Evolutionary conservation across 768 basidiomycete species (phyloP).

Genomic region (Auricularia sp.): DNA sequence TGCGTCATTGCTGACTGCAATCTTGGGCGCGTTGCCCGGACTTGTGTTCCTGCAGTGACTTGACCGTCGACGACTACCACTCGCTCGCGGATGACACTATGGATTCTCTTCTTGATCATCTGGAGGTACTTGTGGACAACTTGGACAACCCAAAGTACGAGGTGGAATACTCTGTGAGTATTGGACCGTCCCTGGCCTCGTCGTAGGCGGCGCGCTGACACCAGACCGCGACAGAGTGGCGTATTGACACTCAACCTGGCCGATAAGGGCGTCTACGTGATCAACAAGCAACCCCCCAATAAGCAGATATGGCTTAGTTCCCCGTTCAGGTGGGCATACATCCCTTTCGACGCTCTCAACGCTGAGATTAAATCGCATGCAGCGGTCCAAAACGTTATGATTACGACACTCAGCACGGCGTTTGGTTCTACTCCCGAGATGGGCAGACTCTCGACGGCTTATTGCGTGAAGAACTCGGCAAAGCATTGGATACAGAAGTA

Average conservation of each 20-base stretch:
- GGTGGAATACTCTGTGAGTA: conserved; percentile 79
- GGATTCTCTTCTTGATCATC: conserved; percentile 59
- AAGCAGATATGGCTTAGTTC: conserved; percentile 96
- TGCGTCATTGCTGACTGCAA: no score
- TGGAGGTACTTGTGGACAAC: conserved; percentile 65
- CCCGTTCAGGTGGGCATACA: conserved; percentile 56
- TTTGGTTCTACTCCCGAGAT: conserved; percentile 75
- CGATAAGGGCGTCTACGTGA: conserved; percentile 76
- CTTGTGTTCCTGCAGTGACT: conserved; percentile 23
- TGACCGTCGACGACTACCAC: conserved; percentile 64
- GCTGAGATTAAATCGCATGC: not conserved
- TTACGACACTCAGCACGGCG: conserved; percentile 42
- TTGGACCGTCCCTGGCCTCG: not conserved
- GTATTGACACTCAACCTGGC: conserved; percentile 77
- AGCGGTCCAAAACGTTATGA: conserved; percentile 94
- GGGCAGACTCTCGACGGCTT: conserved; percentile 48
- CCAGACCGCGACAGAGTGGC: conserved; percentile 54
- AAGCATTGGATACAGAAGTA: conserved; percentile 25
- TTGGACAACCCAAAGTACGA: conserved; percentile 51
- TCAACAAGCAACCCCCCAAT: conserved; percentile 96
- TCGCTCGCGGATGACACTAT: conserved; percentile 64
- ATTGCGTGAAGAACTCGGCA: conserved; percentile 60
- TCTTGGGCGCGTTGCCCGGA: no score
- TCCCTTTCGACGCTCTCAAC: not conserved
- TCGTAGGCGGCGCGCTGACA: not conserved